Evolutionary conservation across 805 yeast genomes (phyloP), one percentile per base, ranked within the genome.

Genomic region (Lipomyces sp.): DNA sequence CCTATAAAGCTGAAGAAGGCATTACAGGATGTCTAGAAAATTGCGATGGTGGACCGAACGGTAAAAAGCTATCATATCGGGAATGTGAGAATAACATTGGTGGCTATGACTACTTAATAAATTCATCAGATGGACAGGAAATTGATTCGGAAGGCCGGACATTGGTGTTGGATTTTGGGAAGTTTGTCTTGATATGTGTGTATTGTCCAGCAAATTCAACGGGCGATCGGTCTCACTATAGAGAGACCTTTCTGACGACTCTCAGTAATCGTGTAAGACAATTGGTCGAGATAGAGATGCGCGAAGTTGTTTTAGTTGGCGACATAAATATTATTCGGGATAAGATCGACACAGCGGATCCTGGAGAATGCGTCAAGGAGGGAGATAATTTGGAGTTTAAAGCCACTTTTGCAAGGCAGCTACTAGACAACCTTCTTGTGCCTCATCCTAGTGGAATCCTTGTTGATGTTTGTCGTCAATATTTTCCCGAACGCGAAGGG

Each of bases 151-250:
- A 95, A 75, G 98, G 98, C 1, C 80, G 99, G 55, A 85, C 90
- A 66, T 83, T 92, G 1, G 82, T 90, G 4, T 77, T 93, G 0
- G 98, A 95, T 73, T 74, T 93, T 32, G 80, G 79, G 0, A 64
- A 51, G 4, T 77, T 76, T 65, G 79, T 80, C 0, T 85, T 87
- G 0, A 83, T 81, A 68, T 84, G 86, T 62, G 73, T 86, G 0
- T 94, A 94, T 74, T 94, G 98, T 75, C 98, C 98, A 0, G 98
- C 98, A 0, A 91, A 92, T 75, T 90, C 98, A 0, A 85, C 92
- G 0, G 96, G 87, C 1, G 79, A 73, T 60, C 72, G 87, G 13
- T 90, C 87, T 70, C 73, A 72, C 11, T 87, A 81, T 70, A 77
- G 96, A 60, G 71, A 85, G 50, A 77, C 80, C 15, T 94, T 90